Percentiles rank a stretch among this genome's conserved stretches.
Evolutionary conservation across 1,284 basidiomycete genomes (phyloP).

Genomic region (Malassezia obtusa): DNA sequence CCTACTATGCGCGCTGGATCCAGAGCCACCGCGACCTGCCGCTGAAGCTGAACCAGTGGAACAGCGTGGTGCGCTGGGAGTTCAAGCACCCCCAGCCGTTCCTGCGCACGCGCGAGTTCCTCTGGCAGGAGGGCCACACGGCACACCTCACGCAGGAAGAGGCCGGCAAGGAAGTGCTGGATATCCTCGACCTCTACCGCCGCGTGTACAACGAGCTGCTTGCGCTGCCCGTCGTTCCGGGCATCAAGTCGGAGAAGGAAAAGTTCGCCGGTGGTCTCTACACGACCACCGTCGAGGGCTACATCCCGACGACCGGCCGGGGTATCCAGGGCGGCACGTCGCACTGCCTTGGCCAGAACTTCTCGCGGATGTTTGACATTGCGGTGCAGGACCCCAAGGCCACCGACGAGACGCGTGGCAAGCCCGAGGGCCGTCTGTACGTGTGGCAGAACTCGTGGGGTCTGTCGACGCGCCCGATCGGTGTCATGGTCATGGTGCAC

Average conservation of each 20-base stretch:
- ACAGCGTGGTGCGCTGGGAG: slow-evolving; percentile 97
- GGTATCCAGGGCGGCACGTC: slow-evolving; percentile 98
- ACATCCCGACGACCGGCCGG: slow-evolving; percentile 90
- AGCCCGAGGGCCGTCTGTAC: slow-evolving; percentile 56
- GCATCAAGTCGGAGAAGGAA: slow-evolving; percentile 96
- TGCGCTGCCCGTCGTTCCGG: slow-evolving; percentile 91
- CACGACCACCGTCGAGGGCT: slow-evolving; percentile 96
- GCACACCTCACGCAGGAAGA: slow-evolving; percentile 79
- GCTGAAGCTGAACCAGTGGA: slow-evolving; percentile 97
- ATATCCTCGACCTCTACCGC: slow-evolving; percentile 92
- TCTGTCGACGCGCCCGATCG: slow-evolving; percentile 86
- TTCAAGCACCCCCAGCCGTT: slow-evolving; percentile 99
- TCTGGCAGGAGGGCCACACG: slow-evolving; percentile 99
- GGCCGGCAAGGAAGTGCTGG: slow-evolving; percentile 78
- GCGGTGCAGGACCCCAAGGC: slow-evolving; percentile 67
- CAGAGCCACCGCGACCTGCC: slow-evolving; percentile 94
- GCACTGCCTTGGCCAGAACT: slow-evolving; percentile 96
- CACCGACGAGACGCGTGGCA: slow-evolving; percentile 37
- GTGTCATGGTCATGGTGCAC: slow-evolving; percentile 99
- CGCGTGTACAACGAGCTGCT: slow-evolving; percentile 94
- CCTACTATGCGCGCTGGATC: slow-evolving; percentile 95
- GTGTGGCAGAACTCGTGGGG: slow-evolving; percentile 99
- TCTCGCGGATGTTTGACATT: slow-evolving; percentile 98
- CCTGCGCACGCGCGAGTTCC: slow-evolving; percentile 95
- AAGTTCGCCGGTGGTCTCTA: slow-evolving; percentile 97